Base-by-base conservation (phyloP, 1,139 yeast genomes). In the Yamadazyma mexicana region DNA sequence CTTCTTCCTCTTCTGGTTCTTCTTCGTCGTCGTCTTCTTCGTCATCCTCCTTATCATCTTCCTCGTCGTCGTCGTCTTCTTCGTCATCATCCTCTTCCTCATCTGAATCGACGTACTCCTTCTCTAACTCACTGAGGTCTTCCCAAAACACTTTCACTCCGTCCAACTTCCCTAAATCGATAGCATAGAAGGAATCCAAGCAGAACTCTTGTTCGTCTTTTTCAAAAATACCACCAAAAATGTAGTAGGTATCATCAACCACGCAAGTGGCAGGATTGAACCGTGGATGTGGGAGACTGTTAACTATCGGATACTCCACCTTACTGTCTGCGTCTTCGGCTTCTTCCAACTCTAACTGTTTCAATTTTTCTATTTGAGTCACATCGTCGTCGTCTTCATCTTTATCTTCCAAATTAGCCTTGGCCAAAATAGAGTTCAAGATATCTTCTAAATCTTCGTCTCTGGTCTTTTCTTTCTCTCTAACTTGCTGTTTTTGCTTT, bases 201-300 rank as follows among this genome's bases (percentile, higher is more conserved):
- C 80, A 78, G 58, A 75, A 87, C 57, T 92, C 98, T 44, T 77
- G 81, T 39, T 91, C 98, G 5, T 91, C 96, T 34, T 77, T 67
- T 61, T 92, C 98, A 78, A 83, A 92, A 24, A 83, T 78, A 52
- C 98, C 98, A 20, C 98, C 96, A 56, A 77, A 89, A n/a, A 92
- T 83, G 59, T 82, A 92, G 42, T 89, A 69, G 0, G 75, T 74
- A 57, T 92, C 98, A 52, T 87, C 96, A 27, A 86, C 82, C 2
- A 92, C 95, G 45, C 95, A 83, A 4, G 91, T 79, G 2, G 92
- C 69, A 3, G 96, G 83, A 56, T 92, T 91, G 68, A 89, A 92
- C 54, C 98, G 73, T 5, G 92, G 81, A 55, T 92, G 98, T 1
- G 98, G 98, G 38, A 87, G 62, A 49, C 75, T 79, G 42, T 69